phyloP scores from a whole-genome alignment of 345 rosid species.

The Citrus australasica region DNA sequence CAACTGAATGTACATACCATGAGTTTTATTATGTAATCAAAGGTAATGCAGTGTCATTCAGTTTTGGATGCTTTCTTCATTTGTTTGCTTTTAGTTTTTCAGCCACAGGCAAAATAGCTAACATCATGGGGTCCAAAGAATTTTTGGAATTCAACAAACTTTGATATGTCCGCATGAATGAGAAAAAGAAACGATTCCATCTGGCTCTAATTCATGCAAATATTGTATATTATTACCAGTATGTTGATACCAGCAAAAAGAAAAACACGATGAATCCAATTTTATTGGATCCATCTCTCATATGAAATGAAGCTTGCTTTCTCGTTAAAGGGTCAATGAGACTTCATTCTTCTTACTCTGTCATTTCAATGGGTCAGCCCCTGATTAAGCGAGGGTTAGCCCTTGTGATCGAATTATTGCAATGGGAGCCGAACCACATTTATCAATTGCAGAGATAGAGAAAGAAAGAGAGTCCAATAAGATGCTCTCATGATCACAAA shows the following conservation, averaged over 20 bases:
- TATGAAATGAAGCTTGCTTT: neutral
- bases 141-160: neutral
- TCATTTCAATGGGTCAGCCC: neutral
- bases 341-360: neutral
- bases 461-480: neutral
- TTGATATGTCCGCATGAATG: neutral
- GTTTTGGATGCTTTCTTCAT: neutral
- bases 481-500: neutral
- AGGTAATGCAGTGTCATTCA: neutral
- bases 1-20: too few relatives aligned
- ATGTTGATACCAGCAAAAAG: neutral
- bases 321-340: neutral
- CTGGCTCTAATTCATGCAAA: neutral
- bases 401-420: neutral
- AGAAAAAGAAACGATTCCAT: neutral
- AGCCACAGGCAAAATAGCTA: neutral
- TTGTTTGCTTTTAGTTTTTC: neutral
- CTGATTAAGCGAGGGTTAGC: neutral
- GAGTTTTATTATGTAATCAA: neutral
- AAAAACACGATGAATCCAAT: neutral
- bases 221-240: neutral
- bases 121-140: neutral
- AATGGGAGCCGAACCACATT: neutral
- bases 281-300: neutral
- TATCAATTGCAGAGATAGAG: neutral